A percentile compares a stretch with the other conserved stretches of the same genome.
phyloP scores from a whole-genome alignment of 2,329 filamentous ascomycete species.

The Scleromitrula shiraiana region DNA sequence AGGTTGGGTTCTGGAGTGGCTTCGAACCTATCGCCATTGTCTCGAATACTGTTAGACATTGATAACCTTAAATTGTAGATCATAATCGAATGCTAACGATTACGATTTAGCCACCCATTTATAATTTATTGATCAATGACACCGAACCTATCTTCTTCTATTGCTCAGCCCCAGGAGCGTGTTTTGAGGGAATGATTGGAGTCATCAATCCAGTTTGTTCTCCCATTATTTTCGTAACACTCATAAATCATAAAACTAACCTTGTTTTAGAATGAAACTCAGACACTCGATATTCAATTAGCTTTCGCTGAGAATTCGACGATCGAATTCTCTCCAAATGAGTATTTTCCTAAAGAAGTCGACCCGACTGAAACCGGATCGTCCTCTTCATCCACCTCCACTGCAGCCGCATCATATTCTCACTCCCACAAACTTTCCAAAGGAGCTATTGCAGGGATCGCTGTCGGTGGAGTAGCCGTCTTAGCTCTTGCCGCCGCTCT shows the following conservation, averaged over 20 bases:
- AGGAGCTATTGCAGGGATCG: slow-evolving; percentile 53
- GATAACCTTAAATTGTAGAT: neutral
- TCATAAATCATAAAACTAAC: neutral
- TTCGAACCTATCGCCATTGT: slow-evolving; percentile 37
- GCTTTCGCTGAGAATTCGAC: slow-evolving; percentile 40
- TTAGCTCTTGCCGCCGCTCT: slow-evolving; percentile 38
- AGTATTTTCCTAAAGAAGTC: slow-evolving; percentile 45
- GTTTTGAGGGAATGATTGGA: slow-evolving; percentile 65
- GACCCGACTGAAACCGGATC: slow-evolving; percentile 11
- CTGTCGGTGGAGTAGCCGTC: slow-evolving; percentile 37
- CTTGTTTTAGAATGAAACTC: slow-evolving; percentile 35
- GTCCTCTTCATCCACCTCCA: slow-evolving; percentile 3
- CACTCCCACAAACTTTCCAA: slow-evolving; percentile 25
- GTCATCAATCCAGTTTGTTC: slow-evolving; percentile 60
- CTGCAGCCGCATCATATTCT: neutral
- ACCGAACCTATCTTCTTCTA: slow-evolving; percentile 62
- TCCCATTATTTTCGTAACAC: neutral
- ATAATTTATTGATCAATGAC: slow-evolving; percentile 44
- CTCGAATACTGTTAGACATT: slow-evolving; percentile 32
- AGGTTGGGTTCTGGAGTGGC: slow-evolving; percentile 47
- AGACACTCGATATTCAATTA: slow-evolving; percentile 41
- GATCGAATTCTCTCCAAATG: slow-evolving; percentile 47
- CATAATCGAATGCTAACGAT: slow-evolving; percentile 2
- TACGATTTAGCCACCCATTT: slow-evolving; percentile 32
- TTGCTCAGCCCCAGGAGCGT: slow-evolving; percentile 60